phyloP scores from a whole-genome alignment of 1,284 basidiomycete genomes.

The Irpex rosettiformis region DNA sequence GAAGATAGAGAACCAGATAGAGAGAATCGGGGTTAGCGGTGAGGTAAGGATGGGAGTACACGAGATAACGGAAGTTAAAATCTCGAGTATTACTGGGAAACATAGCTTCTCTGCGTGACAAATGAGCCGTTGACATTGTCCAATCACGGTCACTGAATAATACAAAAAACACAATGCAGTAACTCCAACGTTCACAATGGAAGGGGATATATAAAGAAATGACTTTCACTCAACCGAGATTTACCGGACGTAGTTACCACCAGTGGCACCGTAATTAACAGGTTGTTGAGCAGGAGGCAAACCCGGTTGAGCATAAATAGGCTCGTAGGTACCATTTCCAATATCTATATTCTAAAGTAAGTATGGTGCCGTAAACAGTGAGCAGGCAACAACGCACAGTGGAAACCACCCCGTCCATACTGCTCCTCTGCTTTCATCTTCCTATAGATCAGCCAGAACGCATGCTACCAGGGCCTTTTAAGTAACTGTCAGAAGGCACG shows the following conservation, averaged over 20 bases:
- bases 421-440: slow-evolving; percentile 59
- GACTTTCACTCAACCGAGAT: too few relatives aligned
- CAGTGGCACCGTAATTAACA: slow-evolving; percentile 40
- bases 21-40: too few relatives aligned
- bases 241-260: slow-evolving; percentile 24
- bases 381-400: slow-evolving; percentile 32
- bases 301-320: slow-evolving; percentile 31
- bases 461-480: slow-evolving; percentile 31
- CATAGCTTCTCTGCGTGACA: too few relatives aligned
- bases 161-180: too few relatives aligned
- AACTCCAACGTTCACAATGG: too few relatives aligned
- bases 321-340: slow-evolving; percentile 53
- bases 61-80: too few relatives aligned
- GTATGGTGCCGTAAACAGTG: not conserved
- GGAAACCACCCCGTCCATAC: slow-evolving; percentile 51
- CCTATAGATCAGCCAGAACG: slow-evolving; percentile 53
- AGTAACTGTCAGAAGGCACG: not conserved
- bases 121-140: too few relatives aligned
- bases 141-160: too few relatives aligned
- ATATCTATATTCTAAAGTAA: slow-evolving; percentile 37
- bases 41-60: too few relatives aligned
- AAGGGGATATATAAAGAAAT: too few relatives aligned
- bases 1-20: too few relatives aligned
- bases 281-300: slow-evolving; percentile 27
- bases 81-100: too few relatives aligned